Base-by-base conservation (phyloP, 768 basidiomycete genomes). In the Leccinum olivaceopallidum region DNA sequence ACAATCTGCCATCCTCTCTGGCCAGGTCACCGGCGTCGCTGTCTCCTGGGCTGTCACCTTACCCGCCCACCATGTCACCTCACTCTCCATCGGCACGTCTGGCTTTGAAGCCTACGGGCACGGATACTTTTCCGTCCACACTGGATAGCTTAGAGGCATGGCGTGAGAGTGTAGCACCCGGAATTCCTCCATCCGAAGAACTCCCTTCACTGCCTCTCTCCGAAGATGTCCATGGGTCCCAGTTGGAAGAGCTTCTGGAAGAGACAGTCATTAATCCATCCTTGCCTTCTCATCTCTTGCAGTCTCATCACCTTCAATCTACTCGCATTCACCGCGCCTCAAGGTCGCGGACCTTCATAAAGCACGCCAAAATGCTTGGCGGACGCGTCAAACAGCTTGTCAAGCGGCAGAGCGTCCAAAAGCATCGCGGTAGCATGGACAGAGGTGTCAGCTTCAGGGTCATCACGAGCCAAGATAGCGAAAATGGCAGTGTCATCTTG, bases 91-190 rank as follows among this genome's bases (percentile, higher is more conserved):
- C 64, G 0, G 56, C 52, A 16, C 73, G 57, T 53, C 60, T 74
- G 13, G 59, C 58, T 42, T 49, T 74, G 49, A 62, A 64, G 54
- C 65, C 73, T 13, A 74, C 62, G 7, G 71, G 73, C 14, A 74
- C 73, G n/a, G 65, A 71, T 14, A 63, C 74, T 4, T 74, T 75
- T 48, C 73, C 73, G 36, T 74, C 73, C 5, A 64, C 61, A n/a
- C 24, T 74, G 51, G 69, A 74, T 47, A 51, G 57, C 56, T 59
- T 73, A 57, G 65, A 74, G 26, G 63, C 66, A 55, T 74, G 73
- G 74, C 69, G 71, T 6, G 66, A 73, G 57, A 61, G 59, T 47
- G 65, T 69, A 39, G 55, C 51, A 4, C 53, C 63, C 55, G 68
- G 66, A 16, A 52, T 59, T 24, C 60, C 65, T 62, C 67, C 22